Percentiles rank a stretch among this genome's conserved stretches.
These are phyloP conservation scores for Schizonepeta tenuifolia DNA, from an alignment of 257 asterid species.

Conservation along the genomic window DNA sequence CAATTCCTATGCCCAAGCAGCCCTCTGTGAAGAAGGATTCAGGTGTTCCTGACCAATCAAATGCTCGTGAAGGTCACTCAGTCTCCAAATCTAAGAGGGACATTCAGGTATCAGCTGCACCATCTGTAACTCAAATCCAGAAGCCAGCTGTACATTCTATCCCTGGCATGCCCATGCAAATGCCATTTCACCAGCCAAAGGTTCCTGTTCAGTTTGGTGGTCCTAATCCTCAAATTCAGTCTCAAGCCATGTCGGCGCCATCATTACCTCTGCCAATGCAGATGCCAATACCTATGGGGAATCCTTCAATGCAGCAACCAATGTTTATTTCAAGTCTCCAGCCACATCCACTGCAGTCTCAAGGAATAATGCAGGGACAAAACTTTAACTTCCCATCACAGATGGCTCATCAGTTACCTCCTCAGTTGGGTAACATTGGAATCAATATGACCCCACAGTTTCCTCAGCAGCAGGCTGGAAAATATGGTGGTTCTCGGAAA, in stretches of 20 bases:
- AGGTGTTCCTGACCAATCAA: slow-evolving; percentile 47
- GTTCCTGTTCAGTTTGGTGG: slow-evolving; percentile 70
- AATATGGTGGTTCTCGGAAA: slow-evolving; percentile 53
- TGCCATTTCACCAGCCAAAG: slow-evolving; percentile 61
- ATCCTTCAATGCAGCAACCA: slow-evolving; percentile 61
- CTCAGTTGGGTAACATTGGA: slow-evolving; percentile 74
- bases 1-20: slow-evolving; percentile 61
- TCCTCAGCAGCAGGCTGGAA: slow-evolving; percentile 63
- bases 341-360: slow-evolving; percentile 75
- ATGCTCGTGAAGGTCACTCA: slow-evolving; percentile 50
- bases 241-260: slow-evolving; percentile 64
- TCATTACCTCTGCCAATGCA: slow-evolving; percentile 61
- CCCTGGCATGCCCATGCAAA: slow-evolving; percentile 58
- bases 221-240: slow-evolving; percentile 65
- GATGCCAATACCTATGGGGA: slow-evolving; percentile 62
- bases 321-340: slow-evolving; percentile 70
- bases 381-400: slow-evolving; percentile 62
- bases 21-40: slow-evolving; percentile 61
- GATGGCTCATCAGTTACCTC: slow-evolving; percentile 64
- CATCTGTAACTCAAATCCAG: slow-evolving; percentile 55
- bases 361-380: slow-evolving; percentile 75
- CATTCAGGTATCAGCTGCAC: slow-evolving; percentile 50
- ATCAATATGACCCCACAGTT: slow-evolving; percentile 62
- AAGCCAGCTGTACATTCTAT: slow-evolving; percentile 58
- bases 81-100: slow-evolving; percentile 56